A percentile compares a stretch with the other conserved stretches of the same genome.
phyloP scores from a whole-genome alignment of 2,329 filamentous ascomycete species.

The Neonectria faginata region DNA sequence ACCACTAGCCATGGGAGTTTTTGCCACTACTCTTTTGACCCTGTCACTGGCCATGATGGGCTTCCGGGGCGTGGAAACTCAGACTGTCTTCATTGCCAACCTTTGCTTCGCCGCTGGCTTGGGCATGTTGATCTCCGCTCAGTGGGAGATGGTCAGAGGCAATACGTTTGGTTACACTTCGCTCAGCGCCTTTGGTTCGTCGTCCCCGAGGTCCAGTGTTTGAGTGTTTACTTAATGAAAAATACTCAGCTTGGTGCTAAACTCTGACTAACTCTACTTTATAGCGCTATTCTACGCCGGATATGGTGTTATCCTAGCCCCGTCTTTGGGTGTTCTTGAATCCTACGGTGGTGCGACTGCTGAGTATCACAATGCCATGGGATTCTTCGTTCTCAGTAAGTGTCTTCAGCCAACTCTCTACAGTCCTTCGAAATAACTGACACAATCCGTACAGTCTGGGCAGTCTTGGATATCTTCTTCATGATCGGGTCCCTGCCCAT shows the following conservation, averaged over 20 bases:
- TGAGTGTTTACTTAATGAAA: too few species aligned
- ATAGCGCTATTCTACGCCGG: too few species aligned
- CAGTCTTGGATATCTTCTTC: slow-evolving; percentile 26
- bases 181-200: slow-evolving; percentile 59
- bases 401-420: too few species aligned
- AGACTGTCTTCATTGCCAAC: slow-evolving; percentile 65
- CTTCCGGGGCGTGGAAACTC: slow-evolving; percentile 62
- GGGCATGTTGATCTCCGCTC: slow-evolving; percentile 65
- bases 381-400: slow-evolving; percentile 26
- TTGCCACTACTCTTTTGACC: slow-evolving; percentile 66
- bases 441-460: slow-evolving; percentile 11
- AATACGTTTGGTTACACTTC: slow-evolving; percentile 67
- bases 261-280: too few species aligned
- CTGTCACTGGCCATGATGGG: slow-evolving; percentile 67
- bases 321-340: slow-evolving; percentile 13
- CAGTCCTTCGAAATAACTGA: neutral
- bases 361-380: slow-evolving; percentile 31
- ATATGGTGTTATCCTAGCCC: too few species aligned
- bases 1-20: slow-evolving; percentile 42
- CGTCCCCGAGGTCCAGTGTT: too few species aligned
- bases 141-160: slow-evolving; percentile 65
- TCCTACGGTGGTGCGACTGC: slow-evolving; percentile 25
- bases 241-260: too few species aligned
- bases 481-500: slow-evolving; percentile 22
- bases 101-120: slow-evolving; percentile 64